Base-by-base conservation (phyloP, 2,329 filamentous ascomycete genomes). In the Claviceps cyperi region DNA sequence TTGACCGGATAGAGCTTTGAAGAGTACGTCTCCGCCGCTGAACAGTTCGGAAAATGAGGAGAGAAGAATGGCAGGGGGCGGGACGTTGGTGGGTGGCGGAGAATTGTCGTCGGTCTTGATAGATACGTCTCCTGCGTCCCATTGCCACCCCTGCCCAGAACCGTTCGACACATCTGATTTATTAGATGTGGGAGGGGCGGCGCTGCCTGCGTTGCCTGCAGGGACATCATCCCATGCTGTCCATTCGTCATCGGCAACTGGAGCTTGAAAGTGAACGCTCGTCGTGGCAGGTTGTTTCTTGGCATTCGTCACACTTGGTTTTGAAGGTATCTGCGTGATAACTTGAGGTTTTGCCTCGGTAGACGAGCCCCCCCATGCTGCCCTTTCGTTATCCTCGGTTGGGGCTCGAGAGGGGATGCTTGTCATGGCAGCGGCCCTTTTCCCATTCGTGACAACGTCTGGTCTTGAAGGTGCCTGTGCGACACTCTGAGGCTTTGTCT, bases 1-100 rank as follows among this genome's bases (percentile, higher is more conserved):
- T 48, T 83, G 77, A 13, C 75, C 72, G 37, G 77, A 73, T 49
- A 85, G 73, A 2, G 80, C 78, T 56, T 79, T 78, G 63, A 87
- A 82, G 1, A 91, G 72, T 17, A 75, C 68, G 53, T 82, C 77
- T 4, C 83, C 81, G 28, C 82, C 71, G 19, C 77, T 72, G 53
- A 95, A 78, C 5, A 94, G 69, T 7, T 77, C 71, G 0, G 86
- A 80, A 56, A 95, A 88, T 7, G 88, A 66, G 8, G 85, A 81
- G 21, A 97, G 74, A 14, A 97, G 72, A 19, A 94, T 75, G 1
- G 86, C 86, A 1, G 91, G 91, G 4, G 91, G 91, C 9, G 91
- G 91, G 7, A 96, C 81, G 60, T 95, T 96, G 17, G 81, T 87
- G 5, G 89, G 89, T 5, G 87, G 84, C 22, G 73, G 68, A 5